phyloP scores from a whole-genome alignment of 1,139 yeast species.

The Hansenula lynferdii region DNA sequence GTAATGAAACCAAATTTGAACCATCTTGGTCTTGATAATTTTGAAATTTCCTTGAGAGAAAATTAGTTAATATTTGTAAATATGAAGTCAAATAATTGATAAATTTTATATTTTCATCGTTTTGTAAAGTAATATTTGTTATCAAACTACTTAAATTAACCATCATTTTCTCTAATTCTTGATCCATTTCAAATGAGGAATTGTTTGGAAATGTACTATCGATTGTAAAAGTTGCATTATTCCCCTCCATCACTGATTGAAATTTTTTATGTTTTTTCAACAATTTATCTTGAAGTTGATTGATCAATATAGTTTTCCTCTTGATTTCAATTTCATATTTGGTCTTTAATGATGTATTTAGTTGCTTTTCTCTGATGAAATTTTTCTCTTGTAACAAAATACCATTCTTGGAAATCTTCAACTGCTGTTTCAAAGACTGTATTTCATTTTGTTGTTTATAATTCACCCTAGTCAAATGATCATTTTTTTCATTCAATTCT shows the following conservation, averaged over 20 bases:
- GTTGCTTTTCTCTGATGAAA: constrained; percentile 17
- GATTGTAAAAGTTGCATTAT: neutral
- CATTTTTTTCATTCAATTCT: constrained; percentile 7
- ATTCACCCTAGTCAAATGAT: constrained; percentile 4
- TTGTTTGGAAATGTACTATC: neutral
- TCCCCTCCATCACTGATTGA: constrained; percentile 3
- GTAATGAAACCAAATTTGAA: constrained; percentile 1
- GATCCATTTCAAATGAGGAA: constrained; percentile 18
- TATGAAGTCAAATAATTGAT: constrained; percentile 31
- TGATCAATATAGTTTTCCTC: constrained; percentile 33
- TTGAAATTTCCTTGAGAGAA: neutral
- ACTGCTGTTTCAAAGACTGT: constrained; percentile 1
- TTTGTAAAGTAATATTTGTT: constrained; percentile 37
- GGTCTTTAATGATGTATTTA: constrained; percentile 31
- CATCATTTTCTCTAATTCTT: constrained; percentile 36
- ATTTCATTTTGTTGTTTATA: constrained; percentile 8
- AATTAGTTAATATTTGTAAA: constrained; percentile 7
- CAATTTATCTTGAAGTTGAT: constrained; percentile 36
- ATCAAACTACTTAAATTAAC: constrained; percentile 35
- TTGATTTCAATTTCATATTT: constrained; percentile 40
- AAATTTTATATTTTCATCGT: constrained; percentile 34
- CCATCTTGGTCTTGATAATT: no score
- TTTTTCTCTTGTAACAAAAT: constrained; percentile 5
- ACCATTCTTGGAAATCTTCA: constrained; percentile 3
- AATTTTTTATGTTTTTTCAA: constrained; percentile 24